Conservation (phyloP, 2,329 filamentous ascomycete genomes). For the Sporothrix sp. region DNA sequence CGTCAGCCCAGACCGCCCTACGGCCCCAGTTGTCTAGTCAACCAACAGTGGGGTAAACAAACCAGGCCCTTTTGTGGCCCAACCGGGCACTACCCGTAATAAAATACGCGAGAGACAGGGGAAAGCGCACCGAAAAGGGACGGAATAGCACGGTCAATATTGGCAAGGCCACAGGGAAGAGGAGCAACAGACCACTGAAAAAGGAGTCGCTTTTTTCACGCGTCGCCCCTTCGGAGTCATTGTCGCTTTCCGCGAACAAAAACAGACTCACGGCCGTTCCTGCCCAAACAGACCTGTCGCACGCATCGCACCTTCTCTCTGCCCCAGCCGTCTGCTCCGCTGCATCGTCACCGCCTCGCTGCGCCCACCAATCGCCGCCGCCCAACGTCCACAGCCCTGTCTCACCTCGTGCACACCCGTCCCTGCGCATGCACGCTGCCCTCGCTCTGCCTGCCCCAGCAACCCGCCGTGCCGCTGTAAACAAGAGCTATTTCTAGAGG, state of each 20-base stretch:
- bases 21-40: slow-evolving; percentile 16
- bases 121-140: not conserved
- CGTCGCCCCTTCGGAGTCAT: too few species aligned
- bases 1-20: not conserved
- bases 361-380: too few species aligned
- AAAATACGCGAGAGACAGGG: too few species aligned
- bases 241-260: too few species aligned
- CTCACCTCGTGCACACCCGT: slow-evolving; percentile 3
- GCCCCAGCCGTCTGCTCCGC: too few species aligned
- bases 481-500: not conserved
- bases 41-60: slow-evolving; percentile 17
- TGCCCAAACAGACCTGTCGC: slow-evolving; percentile 6
- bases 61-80: not conserved
- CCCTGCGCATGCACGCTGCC: not conserved
- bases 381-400: slow-evolving; percentile 7
- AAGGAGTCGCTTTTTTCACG: not conserved
- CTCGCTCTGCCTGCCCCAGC: slow-evolving; percentile 7
- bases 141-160: not conserved
- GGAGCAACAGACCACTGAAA: not conserved
- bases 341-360: slow-evolving; percentile 5
- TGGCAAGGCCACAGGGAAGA: not conserved
- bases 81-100: too few species aligned
- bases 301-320: not conserved
- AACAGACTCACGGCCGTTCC: too few species aligned
- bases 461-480: slow-evolving; percentile 9